A percentile compares a stretch with the other conserved stretches of the same genome.
phyloP scores from a whole-genome alignment of 1,284 basidiomycete genomes.

The Microbotryum scabiosae region DNA sequence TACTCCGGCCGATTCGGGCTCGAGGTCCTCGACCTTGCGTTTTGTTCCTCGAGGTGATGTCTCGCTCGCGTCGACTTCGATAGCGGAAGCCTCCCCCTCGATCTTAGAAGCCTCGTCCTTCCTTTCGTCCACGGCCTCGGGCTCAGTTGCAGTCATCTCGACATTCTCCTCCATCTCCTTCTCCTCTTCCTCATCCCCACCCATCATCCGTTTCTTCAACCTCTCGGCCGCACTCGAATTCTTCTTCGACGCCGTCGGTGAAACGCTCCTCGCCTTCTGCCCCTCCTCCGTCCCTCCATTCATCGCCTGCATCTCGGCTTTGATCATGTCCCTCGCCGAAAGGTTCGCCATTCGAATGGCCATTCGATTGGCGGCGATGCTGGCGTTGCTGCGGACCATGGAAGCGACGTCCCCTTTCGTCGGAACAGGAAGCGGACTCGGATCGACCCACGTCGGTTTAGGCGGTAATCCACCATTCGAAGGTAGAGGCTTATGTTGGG shows the following conservation, averaged over 20 bases:
- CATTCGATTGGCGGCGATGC: slow-evolving; percentile 75
- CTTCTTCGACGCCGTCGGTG: not conserved
- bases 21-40: slow-evolving; percentile 54
- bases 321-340: slow-evolving; percentile 86
- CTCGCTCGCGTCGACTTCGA: slow-evolving; percentile 14
- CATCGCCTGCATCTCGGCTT: slow-evolving; percentile 66
- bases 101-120: slow-evolving; percentile 19
- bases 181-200: slow-evolving; percentile 5
- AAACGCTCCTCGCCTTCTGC: not conserved
- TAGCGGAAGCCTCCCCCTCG: slow-evolving; percentile 16
- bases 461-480: slow-evolving; percentile 50
- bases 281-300: slow-evolving; percentile 34
- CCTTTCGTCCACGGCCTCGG: slow-evolving; percentile 17
- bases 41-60: slow-evolving; percentile 51
- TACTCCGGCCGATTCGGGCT: slow-evolving; percentile 14
- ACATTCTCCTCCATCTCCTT: slow-evolving; percentile 9
- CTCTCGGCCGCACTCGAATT: not conserved
- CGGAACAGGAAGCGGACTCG: not conserved
- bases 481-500: slow-evolving; percentile 69
- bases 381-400: slow-evolving; percentile 47
- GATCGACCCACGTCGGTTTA: slow-evolving; percentile 12
- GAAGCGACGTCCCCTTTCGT: slow-evolving; percentile 6
- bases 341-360: slow-evolving; percentile 92
- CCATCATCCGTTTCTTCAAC: slow-evolving; percentile 25
- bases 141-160: slow-evolving; percentile 2